phyloP scores from a whole-genome alignment of 1,139 yeast species.

The Taphrina communis region DNA sequence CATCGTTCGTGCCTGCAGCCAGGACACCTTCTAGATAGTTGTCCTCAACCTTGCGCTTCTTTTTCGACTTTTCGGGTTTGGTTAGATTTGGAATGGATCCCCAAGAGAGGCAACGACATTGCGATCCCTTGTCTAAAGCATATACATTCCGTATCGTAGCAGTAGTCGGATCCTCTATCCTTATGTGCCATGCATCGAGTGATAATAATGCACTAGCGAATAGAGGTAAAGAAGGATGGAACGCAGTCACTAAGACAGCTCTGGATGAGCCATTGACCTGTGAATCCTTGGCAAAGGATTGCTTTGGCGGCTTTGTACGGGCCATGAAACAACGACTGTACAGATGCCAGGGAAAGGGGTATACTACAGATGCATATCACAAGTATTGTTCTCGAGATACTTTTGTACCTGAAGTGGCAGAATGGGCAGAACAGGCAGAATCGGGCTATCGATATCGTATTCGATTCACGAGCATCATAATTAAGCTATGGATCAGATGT shows the following conservation, averaged over 20 bases:
- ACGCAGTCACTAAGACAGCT: constrained; percentile 48
- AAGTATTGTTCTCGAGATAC: constrained; percentile 11
- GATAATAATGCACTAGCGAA: constrained; percentile 73
- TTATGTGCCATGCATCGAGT: constrained; percentile 73
- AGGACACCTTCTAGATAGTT: constrained; percentile 56
- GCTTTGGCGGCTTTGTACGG: constrained; percentile 39
- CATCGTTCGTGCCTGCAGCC: constrained; percentile 71
- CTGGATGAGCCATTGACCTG: constrained; percentile 3
- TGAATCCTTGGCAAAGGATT: constrained; percentile 38
- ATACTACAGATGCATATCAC: neutral
- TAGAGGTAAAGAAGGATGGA: constrained; percentile 64
- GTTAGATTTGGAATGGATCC: constrained; percentile 49
- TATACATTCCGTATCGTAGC: constrained; percentile 55
- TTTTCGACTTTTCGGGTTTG: constrained; percentile 47
- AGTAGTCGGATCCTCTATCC: constrained; percentile 63
- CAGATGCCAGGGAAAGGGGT: neutral
- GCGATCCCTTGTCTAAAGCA: constrained; percentile 62
- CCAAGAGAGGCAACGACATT: constrained; percentile 67
- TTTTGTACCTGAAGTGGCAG: constrained; percentile 20
- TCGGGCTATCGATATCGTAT: constrained; percentile 16
- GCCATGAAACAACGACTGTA: constrained; percentile 19
- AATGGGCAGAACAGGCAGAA: neutral
- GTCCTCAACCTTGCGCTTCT: constrained; percentile 51
- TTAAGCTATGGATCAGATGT: neutral
- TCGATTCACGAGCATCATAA: neutral